Evolutionary conservation across 257 asterid species (phyloP), one percentile per base, ranked within the genome.

Genomic region (Plantago major): DNA sequence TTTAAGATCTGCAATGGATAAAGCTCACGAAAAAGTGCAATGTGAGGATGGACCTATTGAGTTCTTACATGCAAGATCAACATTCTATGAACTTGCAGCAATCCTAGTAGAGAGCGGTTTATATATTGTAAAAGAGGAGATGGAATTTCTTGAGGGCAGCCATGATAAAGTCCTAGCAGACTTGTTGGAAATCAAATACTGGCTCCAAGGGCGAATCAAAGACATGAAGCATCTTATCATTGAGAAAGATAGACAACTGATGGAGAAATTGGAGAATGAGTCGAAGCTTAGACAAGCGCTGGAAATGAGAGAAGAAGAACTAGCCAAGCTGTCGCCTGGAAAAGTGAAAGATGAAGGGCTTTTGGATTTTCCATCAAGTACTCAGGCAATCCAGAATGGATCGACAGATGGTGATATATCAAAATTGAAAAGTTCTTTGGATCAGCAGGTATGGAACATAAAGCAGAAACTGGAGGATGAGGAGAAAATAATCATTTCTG

Each of bases 1-100:
- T 30, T 28, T 90, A 66, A 78, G 90, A 80, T 72, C 83, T 16
- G 96, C 95, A 55, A 79, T 90, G 97, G 96, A 85, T 22, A 75
- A 75, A 75, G 89, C 91, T 42, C 96, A 78, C 52, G 90, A 83
- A 48, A 79, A 87, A 33, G 67, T 84, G 52, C 92, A 83, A 53
- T 79, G 80, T 11, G 70, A 67, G 46, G 85, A 79, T 7, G 90
- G 95, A 12, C 90, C 95, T 8, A 78, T 90, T 5, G 90, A 83
- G 63, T 85, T 81, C 69, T 66, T 90, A 40, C 92, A 81, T 4
- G 85, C 79, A 52, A 69, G 90, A 67, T 82, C 90, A 4, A 80
- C 75, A 10, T 87, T 83, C 60, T 85, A 85, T 46, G 88, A 87
- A 57, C 79, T 90, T 13, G 90, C 95, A 3, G 77, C 79, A 11